These are phyloP conservation scores for Carnegiea gigantea DNA, from an alignment of 179 eudicot species.

Conservation along the genomic window DNA sequence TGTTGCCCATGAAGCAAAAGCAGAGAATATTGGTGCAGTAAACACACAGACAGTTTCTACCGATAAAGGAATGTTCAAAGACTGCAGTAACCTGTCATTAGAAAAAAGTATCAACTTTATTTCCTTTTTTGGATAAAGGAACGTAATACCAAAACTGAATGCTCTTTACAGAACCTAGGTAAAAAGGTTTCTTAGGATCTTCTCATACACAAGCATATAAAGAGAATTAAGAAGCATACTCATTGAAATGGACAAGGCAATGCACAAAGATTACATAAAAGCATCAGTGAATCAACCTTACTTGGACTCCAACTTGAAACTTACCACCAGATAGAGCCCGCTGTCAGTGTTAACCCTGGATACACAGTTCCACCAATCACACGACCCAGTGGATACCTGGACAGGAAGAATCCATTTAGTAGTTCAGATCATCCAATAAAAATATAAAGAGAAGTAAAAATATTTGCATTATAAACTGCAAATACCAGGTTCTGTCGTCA, in stretches of 20 bases:
- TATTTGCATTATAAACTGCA: background rate
- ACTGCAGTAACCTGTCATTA: conserved; percentile 70
- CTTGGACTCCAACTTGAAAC: conserved; percentile 28
- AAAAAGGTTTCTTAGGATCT: background rate
- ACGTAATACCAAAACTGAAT: background rate
- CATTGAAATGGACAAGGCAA: background rate
- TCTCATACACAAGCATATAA: background rate
- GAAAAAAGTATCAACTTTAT: conserved; percentile 1
- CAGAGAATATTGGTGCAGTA: conserved; percentile 94
- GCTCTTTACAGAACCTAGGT: background rate
- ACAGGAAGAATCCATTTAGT: conserved; percentile 20
- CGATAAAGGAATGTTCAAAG: conserved; percentile 90
- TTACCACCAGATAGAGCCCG: conserved; percentile 95
- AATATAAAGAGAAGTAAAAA: background rate
- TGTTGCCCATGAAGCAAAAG: conserved; percentile 95
- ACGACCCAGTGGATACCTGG: conserved; percentile 98
- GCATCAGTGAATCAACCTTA: background rate
- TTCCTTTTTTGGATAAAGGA: background rate
- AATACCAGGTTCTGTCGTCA: conserved; percentile 98
- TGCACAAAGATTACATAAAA: background rate
- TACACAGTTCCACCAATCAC: conserved; percentile 98
- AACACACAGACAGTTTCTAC: conserved; percentile 99
- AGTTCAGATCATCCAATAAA: background rate
- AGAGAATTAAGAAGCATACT: conserved; percentile 1
- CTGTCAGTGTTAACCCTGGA: conserved; percentile 95